A percentile compares a stretch with the other conserved stretches of the same genome.
Conservation (phyloP, 179 eudicot genomes). For the Beta lomatogona region DNA sequence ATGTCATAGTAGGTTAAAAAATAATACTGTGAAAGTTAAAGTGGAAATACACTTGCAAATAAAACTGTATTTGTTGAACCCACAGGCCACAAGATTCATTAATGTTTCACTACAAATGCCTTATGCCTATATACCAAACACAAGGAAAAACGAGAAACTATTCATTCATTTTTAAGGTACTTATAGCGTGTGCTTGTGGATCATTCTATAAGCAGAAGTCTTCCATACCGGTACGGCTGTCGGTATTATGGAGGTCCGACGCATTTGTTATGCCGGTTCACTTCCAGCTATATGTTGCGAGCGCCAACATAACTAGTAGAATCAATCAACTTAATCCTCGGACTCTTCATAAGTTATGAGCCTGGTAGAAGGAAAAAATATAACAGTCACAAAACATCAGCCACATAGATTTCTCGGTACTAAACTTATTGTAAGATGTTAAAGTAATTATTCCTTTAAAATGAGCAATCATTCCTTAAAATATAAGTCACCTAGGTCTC, state of each 20-base stretch:
- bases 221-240: slow-evolving; percentile 22
- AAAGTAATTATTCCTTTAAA: too few species aligned
- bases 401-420: neutral
- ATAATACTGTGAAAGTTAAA: neutral
- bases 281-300: slow-evolving; percentile 11
- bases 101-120: neutral
- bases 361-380: neutral
- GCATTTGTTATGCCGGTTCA: neutral
- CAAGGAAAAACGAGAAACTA: neutral
- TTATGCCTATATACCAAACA: neutral
- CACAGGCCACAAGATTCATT: neutral
- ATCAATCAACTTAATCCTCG: neutral
- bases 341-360: slow-evolving; percentile 4
- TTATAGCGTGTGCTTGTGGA: neutral
- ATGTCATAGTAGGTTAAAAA: neutral
- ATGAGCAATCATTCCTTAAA: too few species aligned
- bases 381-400: neutral
- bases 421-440: too few species aligned
- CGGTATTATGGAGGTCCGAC: slow-evolving; percentile 5
- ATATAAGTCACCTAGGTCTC: too few species aligned
- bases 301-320: slow-evolving; percentile 2
- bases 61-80: neutral
- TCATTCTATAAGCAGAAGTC: slow-evolving; percentile 17
- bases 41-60: neutral
- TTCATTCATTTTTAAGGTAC: neutral